A percentile compares a stretch with the other conserved stretches of the same genome.
phyloP scores from a whole-genome alignment of 805 yeast species.

The Candida sithepensis region DNA sequence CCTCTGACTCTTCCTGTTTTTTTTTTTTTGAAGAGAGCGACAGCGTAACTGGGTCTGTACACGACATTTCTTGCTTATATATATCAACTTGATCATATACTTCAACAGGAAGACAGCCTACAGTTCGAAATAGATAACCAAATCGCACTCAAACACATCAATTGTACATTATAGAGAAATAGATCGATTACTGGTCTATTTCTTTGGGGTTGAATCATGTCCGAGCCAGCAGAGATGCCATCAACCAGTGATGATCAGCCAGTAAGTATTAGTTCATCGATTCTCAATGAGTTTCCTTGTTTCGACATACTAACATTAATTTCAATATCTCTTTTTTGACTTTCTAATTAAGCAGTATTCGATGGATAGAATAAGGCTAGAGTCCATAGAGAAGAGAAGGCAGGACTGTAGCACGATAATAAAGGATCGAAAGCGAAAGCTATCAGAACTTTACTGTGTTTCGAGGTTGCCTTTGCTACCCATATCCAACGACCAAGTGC shows the following conservation, averaged over 20 bases:
- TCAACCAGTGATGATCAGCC: background rate
- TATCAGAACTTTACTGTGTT: slow-evolving; percentile 60
- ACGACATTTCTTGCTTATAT: background rate
- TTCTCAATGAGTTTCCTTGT: background rate
- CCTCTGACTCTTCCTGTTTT: background rate
- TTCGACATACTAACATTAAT: slow-evolving; percentile 6
- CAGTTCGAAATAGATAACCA: background rate
- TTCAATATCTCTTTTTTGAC: background rate
- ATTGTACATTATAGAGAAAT: background rate
- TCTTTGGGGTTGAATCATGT: background rate
- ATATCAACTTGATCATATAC: background rate
- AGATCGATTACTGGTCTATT: background rate
- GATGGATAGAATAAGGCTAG: slow-evolving; percentile 41
- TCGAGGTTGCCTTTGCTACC: slow-evolving; percentile 49
- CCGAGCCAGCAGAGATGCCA: background rate
- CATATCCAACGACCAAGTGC: slow-evolving; percentile 35
- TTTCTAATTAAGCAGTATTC: slow-evolving; percentile 13
- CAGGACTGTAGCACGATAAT: slow-evolving; percentile 42
- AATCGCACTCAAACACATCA: background rate
- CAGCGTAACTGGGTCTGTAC: background rate
- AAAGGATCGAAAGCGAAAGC: slow-evolving; percentile 49
- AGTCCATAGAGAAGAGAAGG: slow-evolving; percentile 42
- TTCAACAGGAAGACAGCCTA: background rate
- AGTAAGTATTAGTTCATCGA: background rate
- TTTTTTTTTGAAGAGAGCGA: background rate